phyloP scores from a whole-genome alignment of 495 filamentous ascomycete species.

The Xylaria longipes region DNA sequence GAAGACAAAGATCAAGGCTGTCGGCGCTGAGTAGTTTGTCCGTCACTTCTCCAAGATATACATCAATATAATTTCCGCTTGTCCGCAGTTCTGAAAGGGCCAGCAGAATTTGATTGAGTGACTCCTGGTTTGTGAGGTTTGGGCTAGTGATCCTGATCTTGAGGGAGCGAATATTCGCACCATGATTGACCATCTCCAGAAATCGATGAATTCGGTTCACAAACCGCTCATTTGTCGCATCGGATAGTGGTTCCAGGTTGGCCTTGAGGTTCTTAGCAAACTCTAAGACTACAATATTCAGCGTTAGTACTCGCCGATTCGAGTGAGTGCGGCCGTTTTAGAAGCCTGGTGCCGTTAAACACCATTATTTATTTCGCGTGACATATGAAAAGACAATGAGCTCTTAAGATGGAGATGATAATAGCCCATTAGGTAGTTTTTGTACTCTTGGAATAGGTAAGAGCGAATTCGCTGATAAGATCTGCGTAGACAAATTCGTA shows the following conservation, averaged over 20 bases:
- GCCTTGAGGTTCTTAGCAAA: constrained; percentile 14
- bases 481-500: constrained; percentile 12
- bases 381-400: not conserved
- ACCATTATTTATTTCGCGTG: not conserved
- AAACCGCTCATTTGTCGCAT: constrained; percentile 7
- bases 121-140: not conserved
- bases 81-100: constrained; percentile 9
- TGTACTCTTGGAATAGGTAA: not conserved
- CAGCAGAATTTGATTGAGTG: constrained; percentile 3
- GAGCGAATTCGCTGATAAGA: constrained; percentile 10
- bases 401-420: not conserved
- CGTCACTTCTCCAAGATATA: constrained; percentile 11
- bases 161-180: constrained; percentile 17
- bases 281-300: not conserved
- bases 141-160: not conserved
- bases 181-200: constrained; percentile 10
- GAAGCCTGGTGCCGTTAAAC: not conserved
- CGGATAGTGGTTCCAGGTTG: constrained; percentile 11
- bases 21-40: constrained; percentile 4
- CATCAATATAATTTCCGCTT: not conserved
- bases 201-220: constrained; percentile 9
- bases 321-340: not conserved
- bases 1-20: not conserved
- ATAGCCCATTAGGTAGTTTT: not conserved
- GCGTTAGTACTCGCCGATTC: not conserved